These are phyloP conservation scores for Pezicula neosporulosa DNA, from an alignment of 2,329 filamentous ascomycete species.

Conservation along the genomic window DNA sequence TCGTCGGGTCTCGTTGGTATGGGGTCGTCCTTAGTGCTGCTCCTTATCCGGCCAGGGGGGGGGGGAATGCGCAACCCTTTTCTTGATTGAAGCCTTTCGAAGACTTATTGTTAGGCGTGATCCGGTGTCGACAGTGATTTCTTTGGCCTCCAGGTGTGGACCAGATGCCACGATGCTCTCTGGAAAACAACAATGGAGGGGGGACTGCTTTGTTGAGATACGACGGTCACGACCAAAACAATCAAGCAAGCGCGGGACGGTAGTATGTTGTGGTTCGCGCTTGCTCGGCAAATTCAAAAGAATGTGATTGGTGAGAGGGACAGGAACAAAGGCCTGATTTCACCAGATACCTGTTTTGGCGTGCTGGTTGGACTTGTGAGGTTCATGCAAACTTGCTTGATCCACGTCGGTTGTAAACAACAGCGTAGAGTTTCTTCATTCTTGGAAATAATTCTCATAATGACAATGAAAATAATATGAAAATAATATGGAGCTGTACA, in stretches of 20 bases:
- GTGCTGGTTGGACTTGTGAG: not conserved
- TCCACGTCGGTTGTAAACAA: too few relatives aligned
- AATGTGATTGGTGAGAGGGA: not conserved
- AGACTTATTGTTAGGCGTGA: too few relatives aligned
- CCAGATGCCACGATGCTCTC: not conserved
- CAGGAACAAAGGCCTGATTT: not conserved
- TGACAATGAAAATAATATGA: not conserved
- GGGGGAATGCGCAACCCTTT: not conserved
- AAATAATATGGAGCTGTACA: not conserved
- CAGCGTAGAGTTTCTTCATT: too few relatives aligned
- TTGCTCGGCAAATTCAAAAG: not conserved
- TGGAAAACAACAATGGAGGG: not conserved
- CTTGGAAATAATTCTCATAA: too few relatives aligned
- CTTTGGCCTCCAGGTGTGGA: not conserved
- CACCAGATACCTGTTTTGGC: not conserved
- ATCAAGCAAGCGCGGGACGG: not conserved
- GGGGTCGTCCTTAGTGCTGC: not conserved
- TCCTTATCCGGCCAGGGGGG: not conserved
- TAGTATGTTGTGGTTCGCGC: not conserved
- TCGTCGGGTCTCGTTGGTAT: not conserved
- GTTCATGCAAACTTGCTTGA: not conserved
- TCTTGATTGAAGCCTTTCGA: not conserved
- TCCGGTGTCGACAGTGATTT: too few relatives aligned
- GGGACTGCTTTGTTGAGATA: not conserved
- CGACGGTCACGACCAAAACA: not conserved